Evolutionary conservation across 805 yeast species (phyloP).

Genomic region (Suhomyces pyralidae): DNA sequence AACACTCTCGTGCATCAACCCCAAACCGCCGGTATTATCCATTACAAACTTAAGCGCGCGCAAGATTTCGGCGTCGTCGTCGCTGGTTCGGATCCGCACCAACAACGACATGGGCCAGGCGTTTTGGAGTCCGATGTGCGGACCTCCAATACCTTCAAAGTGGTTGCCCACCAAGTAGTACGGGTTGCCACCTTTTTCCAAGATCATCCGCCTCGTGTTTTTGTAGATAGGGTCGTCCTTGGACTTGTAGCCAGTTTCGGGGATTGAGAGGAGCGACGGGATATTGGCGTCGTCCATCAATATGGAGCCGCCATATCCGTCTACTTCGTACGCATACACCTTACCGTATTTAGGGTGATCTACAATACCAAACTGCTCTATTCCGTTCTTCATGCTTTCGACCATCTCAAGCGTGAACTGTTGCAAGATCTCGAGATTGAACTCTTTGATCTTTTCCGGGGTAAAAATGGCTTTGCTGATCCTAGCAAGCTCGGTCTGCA

Average conservation of each 20-base stretch:
- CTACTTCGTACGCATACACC: conserved; percentile 86
- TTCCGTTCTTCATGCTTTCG: conserved; percentile 48
- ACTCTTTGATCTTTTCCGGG: conserved; percentile 4
- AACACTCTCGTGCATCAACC: conserved; percentile 81
- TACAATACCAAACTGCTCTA: conserved; percentile 61
- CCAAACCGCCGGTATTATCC: conserved; percentile 66
- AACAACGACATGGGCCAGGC: conserved; percentile 94
- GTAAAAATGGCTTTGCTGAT: conserved; percentile 22
- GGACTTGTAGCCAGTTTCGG: conserved; percentile 67
- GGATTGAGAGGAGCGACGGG: conserved; percentile 77
- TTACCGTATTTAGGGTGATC: conserved; percentile 67
- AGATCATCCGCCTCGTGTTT: conserved; percentile 75
- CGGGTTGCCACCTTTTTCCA: conserved; percentile 71
- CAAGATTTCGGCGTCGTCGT: conserved; percentile 66
- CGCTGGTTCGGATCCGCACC: conserved; percentile 69
- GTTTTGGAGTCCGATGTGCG: conserved; percentile 74
- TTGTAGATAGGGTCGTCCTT: conserved; percentile 58
- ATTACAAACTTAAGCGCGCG: conserved; percentile 48
- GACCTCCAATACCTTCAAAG: conserved; percentile 85
- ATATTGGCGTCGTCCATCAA: conserved; percentile 91
- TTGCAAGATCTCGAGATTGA: conserved; percentile 10
- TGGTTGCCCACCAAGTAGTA: conserved; percentile 61
- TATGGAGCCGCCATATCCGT: conserved; percentile 72
- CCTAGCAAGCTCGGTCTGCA: conserved; percentile 58
- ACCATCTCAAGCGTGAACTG: conserved; percentile 36